Base-by-base conservation (phyloP, 139 green algal species). In the Pycnococcus provasolii region DNA sequence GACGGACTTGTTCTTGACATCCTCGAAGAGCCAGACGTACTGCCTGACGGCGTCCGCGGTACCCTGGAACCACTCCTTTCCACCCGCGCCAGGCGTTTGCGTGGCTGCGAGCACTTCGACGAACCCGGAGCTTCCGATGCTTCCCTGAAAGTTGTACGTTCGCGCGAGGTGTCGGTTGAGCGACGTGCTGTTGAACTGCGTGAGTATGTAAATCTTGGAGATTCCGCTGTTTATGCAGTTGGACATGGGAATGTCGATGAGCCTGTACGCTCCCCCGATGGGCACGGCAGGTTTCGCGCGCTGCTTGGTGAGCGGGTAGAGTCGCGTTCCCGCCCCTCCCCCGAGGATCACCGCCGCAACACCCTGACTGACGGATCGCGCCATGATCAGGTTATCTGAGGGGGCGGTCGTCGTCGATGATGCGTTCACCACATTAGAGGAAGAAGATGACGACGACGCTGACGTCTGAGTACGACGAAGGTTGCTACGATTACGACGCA, bases 181-280 rank as follows among this genome's bases (percentile, higher is more conserved):
- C 7, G 86, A 95, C 44, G 87, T 95, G 68, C 85, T 95, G 85
- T 99, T 99, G 84, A 95, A 83, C 72, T 91, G 87, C 2, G 91
- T 97, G 26, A 97, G 75, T 73, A 98, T 93, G 86, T 96, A 98
- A 70, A 99, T 92, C 79, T 98, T 98, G 76, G 67, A 88, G 79
- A 99, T 94, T 67, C 92, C 92, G 68, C 75, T 86, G 88, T 97
- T 97, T 83, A 98, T 96, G 87, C 94, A 99, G 85, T 99, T 99
- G 83, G 69, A 88, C 90, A 99, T 96, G 42, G 94, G 94, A 51
- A 99, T 91, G 67, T 99, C 94, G 72, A 99, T 97, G 42, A 98
- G 85, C 52, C 94, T 86, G 81, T 98, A 99, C 1, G 90, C 87
- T 15, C 93, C 94, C 37, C 94, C 94, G 64, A 99, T 97, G 46